Conservation (phyloP, 2,329 filamentous ascomycete species). For the Aspergillus viridinutans region DNA sequence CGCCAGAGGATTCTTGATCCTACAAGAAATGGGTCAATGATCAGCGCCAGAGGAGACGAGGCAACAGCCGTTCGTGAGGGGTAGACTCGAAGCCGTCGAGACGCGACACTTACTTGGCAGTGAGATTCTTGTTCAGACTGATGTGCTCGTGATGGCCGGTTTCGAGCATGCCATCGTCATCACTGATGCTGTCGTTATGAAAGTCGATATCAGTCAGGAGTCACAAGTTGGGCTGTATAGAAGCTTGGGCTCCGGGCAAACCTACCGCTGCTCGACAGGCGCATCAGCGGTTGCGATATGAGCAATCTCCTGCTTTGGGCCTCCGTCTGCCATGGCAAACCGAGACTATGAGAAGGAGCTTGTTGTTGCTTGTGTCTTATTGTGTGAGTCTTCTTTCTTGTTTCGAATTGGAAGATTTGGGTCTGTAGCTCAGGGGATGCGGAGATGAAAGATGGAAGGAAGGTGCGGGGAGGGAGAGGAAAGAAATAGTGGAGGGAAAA, state of each 20-base stretch:
- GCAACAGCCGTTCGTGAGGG: neutral
- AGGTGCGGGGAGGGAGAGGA: constrained; percentile 5
- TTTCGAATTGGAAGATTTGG: neutral
- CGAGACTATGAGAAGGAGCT: neutral
- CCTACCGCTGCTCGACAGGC: constrained; percentile 10
- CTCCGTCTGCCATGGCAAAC: constrained; percentile 10
- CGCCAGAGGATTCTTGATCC: constrained; percentile 46
- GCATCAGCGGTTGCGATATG: constrained; percentile 4
- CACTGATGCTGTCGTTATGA: constrained; percentile 2
- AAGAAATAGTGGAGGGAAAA: neutral
- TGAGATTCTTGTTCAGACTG: constrained; percentile 25
- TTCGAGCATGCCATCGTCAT: constrained; percentile 15
- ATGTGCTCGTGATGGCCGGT: constrained; percentile 21
- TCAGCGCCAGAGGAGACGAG: neutral
- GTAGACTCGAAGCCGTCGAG: neutral
- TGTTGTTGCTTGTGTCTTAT: neutral
- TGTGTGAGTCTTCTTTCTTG: neutral
- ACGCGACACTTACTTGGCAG: constrained; percentile 21
- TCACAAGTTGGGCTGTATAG: neutral
- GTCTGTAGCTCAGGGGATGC: neutral
- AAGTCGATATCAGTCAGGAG: constrained; percentile 1
- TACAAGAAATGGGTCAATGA: constrained; percentile 13
- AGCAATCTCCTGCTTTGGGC: constrained; percentile 5
- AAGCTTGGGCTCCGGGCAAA: neutral
- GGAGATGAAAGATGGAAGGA: neutral